Base-by-base conservation (phyloP, 2,329 filamentous ascomycete genomes). In the Aspergillus sp. region DNA sequence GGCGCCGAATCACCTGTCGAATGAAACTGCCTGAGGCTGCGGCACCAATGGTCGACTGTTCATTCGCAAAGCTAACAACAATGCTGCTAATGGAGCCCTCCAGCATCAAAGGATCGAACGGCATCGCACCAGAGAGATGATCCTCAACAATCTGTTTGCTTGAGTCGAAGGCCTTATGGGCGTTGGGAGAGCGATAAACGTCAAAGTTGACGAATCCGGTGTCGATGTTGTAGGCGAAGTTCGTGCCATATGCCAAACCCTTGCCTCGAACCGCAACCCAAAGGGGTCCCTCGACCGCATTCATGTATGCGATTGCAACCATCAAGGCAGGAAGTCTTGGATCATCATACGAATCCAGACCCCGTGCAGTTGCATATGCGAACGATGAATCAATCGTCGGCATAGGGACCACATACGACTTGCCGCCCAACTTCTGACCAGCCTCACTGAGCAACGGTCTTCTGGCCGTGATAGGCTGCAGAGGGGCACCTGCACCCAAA, bases 231-330 rank as follows among this genome's bases (percentile, higher is more conserved):
- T 90, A 88, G 48, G 84, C 84, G 72, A 98, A 96, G 69, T 85
- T 87, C 0, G 90, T 89, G 56, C 93, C 93, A 72, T 99, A 99
- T 0, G 95, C 95, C 55, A 98, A 87, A 48, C 95, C 95, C 47
- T 91, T 95, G 58, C 95, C 95, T 50, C 95, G 91, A 52, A 98
- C 91, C 0, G 92, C 91, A 64, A 90, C 90, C 94, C 95, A 98
- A 32, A 99, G 86, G 0, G 95, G 95, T 0, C 95, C 95, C 76
- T 99, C 95, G 17, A 96, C 90, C 0, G 92, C 89, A 72, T 97
- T 93, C 62, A 99, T 89, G 73, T 97, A 98, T 19, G 92, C 88
- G 53, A 92, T 87, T 0, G 94, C 92, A 7, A 99, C 93, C 74
- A 96, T 86, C 55, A 97, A 84, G 2, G 93, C 89, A 0, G 95